Evolutionary conservation across 768 basidiomycete genomes (phyloP), one percentile per base, ranked within the genome.

Genomic region (Mycena kentingensis): DNA sequence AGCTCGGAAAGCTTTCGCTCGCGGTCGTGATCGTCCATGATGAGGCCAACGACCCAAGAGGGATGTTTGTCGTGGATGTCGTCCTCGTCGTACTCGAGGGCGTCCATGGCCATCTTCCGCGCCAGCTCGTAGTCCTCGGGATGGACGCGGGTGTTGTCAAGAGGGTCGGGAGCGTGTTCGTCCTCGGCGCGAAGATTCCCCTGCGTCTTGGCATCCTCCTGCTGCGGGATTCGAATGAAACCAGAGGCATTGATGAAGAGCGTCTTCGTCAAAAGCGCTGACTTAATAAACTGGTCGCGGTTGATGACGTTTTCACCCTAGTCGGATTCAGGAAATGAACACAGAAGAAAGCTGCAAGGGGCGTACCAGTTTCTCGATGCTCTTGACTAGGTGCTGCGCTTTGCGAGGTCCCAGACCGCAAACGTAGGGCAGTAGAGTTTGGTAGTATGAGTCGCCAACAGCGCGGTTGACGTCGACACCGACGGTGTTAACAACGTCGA

Each of bases 71-170:
- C 91, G 50, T 90, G 90, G 28, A 93, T 79, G 71, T 99, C 97
- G 68, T 98, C 97, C 63, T 96, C 94, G 60, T 99, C 97, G n/a
- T 93, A 79, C 65, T 98, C 97, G 13, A 98, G 80, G 4, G 96
- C 93, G 69, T 98, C 94, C 18, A 92, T 90, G 31, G 96, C 96
- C 94, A 99, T 97, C 76, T 98, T 98, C 29, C 93, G 86, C 3
- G 97, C 96, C 32, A 98, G 79, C 60, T 98, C 95, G 65, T 98
- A 99, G 70, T 99, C 97, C 67, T 96, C 92, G 5, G 93, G 93
- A 65, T 99, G 97, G 47, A 99, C 92, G 18, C 97, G 90, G 31
- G 95, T 98, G 64, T 86, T 85, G 65, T 99, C 97, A 46, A 99
- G 77, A 4, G 95, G 92, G 68, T 99, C 97, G 8, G 87, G 81